Evolutionary conservation across 495 filamentous ascomycete genomes (phyloP), one percentile per base, ranked within the genome.

Genomic region (Aspergillus heteromorphus): DNA sequence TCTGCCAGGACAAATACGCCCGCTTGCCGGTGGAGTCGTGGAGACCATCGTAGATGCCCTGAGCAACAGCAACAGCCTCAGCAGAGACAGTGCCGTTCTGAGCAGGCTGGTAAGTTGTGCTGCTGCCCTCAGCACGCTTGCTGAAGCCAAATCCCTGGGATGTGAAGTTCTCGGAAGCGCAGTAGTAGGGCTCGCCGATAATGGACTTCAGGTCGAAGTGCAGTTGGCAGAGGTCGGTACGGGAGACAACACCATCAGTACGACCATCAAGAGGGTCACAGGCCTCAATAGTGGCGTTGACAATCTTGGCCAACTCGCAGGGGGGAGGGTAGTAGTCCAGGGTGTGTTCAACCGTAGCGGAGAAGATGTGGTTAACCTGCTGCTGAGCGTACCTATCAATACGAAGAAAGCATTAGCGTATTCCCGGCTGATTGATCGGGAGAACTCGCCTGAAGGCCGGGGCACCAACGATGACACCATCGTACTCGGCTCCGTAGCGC

Each of bases 361-460:
- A 61, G 50, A 68, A 75, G 1, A 80, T 54, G 54, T 81, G 79
- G 45, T 77, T 63, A 20, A 78, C 72, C 60, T 81, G 79, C 55
- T 79, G 73, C 48, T 77, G 73, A 9, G 63, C 68, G 48, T 70
- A n/a, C n/a, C n/a, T n/a, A n/a, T n/a, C n/a, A n/a, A n/a, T n/a
- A n/a, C n/a, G n/a, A n/a, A n/a, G n/a, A n/a, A n/a, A n/a, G n/a
- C n/a, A n/a, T n/a, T n/a, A n/a, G n/a, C n/a, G n/a, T n/a, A n/a
- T n/a, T n/a, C n/a, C n/a, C n/a, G n/a, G n/a, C n/a, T n/a, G n/a
- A n/a, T n/a, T n/a, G n/a, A n/a, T n/a, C n/a, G n/a, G n/a, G n/a
- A n/a, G n/a, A n/a, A n/a, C n/a, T n/a, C n/a, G 77, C 0, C 79
- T 70, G 65, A 82, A 75, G 6, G 80, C 80, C 2, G 80, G 79